Evolutionary conservation across 257 asterid genomes (phyloP).

Genomic region (Solanum rostratum): DNA sequence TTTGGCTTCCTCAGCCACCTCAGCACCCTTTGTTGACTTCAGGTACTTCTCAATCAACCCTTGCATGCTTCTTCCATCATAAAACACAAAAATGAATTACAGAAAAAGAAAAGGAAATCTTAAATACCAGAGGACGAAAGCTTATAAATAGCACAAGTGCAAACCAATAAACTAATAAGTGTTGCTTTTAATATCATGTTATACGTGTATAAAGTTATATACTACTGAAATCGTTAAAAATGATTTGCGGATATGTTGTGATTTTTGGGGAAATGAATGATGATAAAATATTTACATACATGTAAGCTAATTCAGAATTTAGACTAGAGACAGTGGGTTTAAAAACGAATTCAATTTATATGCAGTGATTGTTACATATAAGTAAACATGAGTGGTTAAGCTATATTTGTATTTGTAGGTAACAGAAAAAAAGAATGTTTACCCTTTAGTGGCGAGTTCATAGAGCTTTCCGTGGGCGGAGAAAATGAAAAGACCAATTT

Average conservation of each 20-base stretch:
- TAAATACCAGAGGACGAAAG: not conserved
- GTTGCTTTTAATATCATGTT: not conserved
- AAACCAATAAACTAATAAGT: not conserved
- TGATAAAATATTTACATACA: not conserved
- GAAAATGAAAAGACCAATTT: conserved; percentile 76
- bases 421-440: not conserved
- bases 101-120: not conserved
- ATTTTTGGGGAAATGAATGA: not conserved
- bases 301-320: not conserved
- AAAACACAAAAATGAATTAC: not conserved
- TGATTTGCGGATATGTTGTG: not conserved
- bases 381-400: not conserved
- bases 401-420: not conserved
- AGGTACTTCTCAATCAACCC: conserved; percentile 67
- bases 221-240: not conserved
- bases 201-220: not conserved
- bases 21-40: conserved; percentile 30
- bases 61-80: conserved; percentile 48
- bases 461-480: conserved; percentile 82
- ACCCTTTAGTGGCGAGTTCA: conserved; percentile 88
- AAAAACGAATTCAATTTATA: not conserved
- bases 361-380: not conserved
- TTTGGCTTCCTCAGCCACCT: conserved; percentile 23
- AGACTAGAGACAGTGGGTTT: not conserved
- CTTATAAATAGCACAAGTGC: not conserved